Percentiles rank a stretch among this genome's conserved stretches.
Evolutionary conservation across 2,329 filamentous ascomycete species (phyloP).

Genomic region (Epichloe glyceriae): DNA sequence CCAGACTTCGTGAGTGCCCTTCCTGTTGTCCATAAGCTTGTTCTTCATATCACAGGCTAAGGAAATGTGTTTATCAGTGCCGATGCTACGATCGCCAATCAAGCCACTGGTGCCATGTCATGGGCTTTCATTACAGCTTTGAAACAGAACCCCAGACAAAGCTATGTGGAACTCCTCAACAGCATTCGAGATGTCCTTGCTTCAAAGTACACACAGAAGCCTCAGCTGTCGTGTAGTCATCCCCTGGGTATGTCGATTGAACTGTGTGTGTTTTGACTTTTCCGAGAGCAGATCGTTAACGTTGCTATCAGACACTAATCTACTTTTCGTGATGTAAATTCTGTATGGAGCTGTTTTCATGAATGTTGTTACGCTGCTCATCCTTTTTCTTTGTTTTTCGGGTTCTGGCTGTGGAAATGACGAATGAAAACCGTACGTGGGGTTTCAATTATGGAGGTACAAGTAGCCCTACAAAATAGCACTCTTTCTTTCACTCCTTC

Average conservation of each 20-base stretch:
- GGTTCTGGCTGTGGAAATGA: too few species aligned
- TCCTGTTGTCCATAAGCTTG: too few species aligned
- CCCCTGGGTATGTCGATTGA: conserved; percentile 60
- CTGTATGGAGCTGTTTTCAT: too few species aligned
- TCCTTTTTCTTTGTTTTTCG: too few species aligned
- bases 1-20: conserved; percentile 57
- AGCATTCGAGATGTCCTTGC: conserved; percentile 83
- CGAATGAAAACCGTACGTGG: too few species aligned
- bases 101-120: conserved; percentile 96
- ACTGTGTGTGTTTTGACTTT: too few species aligned
- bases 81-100: conserved; percentile 74
- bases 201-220: conserved; percentile 84
- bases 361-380: too few species aligned
- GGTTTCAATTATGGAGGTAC: too few species aligned
- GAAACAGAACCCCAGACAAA: conserved; percentile 88
- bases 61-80: conserved; percentile 38
- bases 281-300: too few species aligned
- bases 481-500: too few species aligned
- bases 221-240: conserved; percentile 91
- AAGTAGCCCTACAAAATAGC: too few species aligned
- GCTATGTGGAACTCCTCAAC: conserved; percentile 90
- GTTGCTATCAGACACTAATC: conserved; percentile 40
- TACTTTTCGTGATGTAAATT: conserved; percentile 52
- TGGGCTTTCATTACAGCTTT: conserved; percentile 90
- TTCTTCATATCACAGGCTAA: too few species aligned